phyloP scores from a whole-genome alignment of 495 filamentous ascomycete genomes.

The Lophium mytilinum region DNA sequence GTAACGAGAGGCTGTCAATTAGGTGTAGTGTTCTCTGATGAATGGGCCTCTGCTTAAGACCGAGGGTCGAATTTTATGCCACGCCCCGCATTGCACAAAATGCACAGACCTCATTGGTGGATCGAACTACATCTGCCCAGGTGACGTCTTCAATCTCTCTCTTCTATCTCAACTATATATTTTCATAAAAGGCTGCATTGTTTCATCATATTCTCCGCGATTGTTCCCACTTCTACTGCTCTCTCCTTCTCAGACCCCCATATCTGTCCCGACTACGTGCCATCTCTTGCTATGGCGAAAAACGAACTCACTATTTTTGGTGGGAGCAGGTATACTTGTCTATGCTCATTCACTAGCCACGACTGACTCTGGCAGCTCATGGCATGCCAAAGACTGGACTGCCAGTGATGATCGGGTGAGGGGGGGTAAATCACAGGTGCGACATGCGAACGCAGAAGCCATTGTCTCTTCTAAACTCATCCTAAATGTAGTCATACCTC shows the following conservation, averaged over 20 bases:
- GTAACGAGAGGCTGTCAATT: too few relatives aligned
- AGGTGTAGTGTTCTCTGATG: too few relatives aligned
- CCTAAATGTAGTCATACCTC: slow-evolving; percentile 41
- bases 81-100: too few relatives aligned
- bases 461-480: slow-evolving; percentile 8
- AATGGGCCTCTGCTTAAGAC: too few relatives aligned
- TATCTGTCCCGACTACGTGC: neutral
- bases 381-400: slow-evolving; percentile 54
- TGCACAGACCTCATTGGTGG: too few relatives aligned
- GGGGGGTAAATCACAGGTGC: slow-evolving; percentile 51
- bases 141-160: too few relatives aligned
- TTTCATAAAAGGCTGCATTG: neutral
- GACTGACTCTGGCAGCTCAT: slow-evolving; percentile 39
- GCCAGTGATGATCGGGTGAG: slow-evolving; percentile 65
- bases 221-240: neutral
- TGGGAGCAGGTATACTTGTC: slow-evolving; percentile 35
- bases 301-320: slow-evolving; percentile 36
- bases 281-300: slow-evolving; percentile 2
- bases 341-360: neutral
- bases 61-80: too few relatives aligned
- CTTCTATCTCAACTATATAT: too few relatives aligned
- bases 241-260: neutral
- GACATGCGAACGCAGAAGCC: neutral
- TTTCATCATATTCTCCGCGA: too few relatives aligned
- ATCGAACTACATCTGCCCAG: too few relatives aligned